A percentile compares a stretch with the other conserved stretches of the same genome.
Evolutionary conservation across 495 filamentous ascomycete species (phyloP).

Genomic region (Margaritispora aquatica): DNA sequence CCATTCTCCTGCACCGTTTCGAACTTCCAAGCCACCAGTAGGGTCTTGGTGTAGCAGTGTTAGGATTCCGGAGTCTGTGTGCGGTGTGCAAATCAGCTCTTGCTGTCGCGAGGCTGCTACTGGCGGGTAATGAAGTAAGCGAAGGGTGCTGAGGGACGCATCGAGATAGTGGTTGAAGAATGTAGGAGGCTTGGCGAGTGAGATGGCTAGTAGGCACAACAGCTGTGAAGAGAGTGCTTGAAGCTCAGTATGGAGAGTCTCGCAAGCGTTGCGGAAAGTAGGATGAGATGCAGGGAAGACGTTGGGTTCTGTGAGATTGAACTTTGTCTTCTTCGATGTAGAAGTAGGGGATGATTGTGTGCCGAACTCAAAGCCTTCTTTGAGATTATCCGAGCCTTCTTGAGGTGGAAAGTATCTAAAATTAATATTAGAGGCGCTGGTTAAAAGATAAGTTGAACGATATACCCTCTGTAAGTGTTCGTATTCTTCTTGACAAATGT

Average conservation of each 20-base stretch:
- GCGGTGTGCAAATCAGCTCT: slow-evolving; percentile 40
- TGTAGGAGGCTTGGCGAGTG: slow-evolving; percentile 30
- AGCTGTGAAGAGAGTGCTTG: slow-evolving; percentile 34
- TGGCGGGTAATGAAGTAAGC: slow-evolving; percentile 54
- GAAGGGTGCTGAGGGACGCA: slow-evolving; percentile 40
- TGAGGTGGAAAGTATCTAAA: slow-evolving; percentile 38
- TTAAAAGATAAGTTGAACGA: not conserved
- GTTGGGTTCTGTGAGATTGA: slow-evolving; percentile 38
- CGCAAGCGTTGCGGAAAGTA: slow-evolving; percentile 20
- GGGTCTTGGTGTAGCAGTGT: slow-evolving; percentile 38
- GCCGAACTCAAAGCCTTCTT: slow-evolving; percentile 44
- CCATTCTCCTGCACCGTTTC: slow-evolving; percentile 39
- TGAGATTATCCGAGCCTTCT: slow-evolving; percentile 34
- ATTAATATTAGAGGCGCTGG: not conserved
- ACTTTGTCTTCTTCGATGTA: slow-evolving; percentile 14
- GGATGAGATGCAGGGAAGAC: slow-evolving; percentile 28
- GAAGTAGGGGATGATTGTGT: not conserved
- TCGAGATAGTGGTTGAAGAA: slow-evolving; percentile 35
- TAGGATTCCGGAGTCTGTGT: slow-evolving; percentile 36
- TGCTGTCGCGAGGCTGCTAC: slow-evolving; percentile 28
- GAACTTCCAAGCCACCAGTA: slow-evolving; percentile 39
- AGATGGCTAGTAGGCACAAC: slow-evolving; percentile 35
- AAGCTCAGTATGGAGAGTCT: slow-evolving; percentile 36
- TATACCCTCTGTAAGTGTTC: slow-evolving; percentile 39
- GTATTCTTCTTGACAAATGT: slow-evolving; percentile 30